These are phyloP conservation scores for Tardiomyces depauwii DNA, from an alignment of 1,139 yeast species.

Conservation along the genomic window DNA sequence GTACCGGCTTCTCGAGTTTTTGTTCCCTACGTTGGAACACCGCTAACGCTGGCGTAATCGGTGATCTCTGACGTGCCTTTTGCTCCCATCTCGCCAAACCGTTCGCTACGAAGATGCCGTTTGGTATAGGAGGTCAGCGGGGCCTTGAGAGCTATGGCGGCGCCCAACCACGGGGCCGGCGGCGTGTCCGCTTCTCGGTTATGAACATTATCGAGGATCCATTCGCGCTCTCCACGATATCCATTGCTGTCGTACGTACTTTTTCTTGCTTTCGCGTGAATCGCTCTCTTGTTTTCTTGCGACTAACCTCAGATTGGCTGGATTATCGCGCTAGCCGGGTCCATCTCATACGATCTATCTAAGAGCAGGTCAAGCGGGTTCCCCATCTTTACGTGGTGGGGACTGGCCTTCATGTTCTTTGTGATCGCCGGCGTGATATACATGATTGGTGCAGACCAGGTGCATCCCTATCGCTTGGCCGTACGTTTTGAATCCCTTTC, in stretches of 20 bases:
- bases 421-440: constrained; percentile 44
- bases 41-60: too few species aligned
- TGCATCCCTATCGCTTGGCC: constrained; percentile 62
- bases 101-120: neutral
- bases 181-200: constrained; percentile 5
- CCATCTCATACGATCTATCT: constrained; percentile 42
- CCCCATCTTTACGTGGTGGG: constrained; percentile 96
- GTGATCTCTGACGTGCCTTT: too few species aligned
- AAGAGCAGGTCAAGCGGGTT: constrained; percentile 27
- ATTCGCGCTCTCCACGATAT: constrained; percentile 6
- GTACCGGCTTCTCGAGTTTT: too few species aligned
- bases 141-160: neutral
- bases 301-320: constrained; percentile 32
- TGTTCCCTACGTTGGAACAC: too few species aligned
- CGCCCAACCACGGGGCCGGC: constrained; percentile 2
- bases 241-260: constrained; percentile 5
- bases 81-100: too few species aligned
- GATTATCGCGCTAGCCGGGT: constrained; percentile 82
- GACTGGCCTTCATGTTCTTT: constrained; percentile 69
- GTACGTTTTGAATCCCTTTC: constrained; percentile 12
- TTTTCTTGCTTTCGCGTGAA: neutral
- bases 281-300: neutral
- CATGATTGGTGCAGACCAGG: constrained; percentile 54
- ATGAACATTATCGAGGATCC: constrained; percentile 7
- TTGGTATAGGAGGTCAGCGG: neutral